Evolutionary conservation across 164 flowering plant species (phyloP).

Genomic region (Saururus chinensis): DNA sequence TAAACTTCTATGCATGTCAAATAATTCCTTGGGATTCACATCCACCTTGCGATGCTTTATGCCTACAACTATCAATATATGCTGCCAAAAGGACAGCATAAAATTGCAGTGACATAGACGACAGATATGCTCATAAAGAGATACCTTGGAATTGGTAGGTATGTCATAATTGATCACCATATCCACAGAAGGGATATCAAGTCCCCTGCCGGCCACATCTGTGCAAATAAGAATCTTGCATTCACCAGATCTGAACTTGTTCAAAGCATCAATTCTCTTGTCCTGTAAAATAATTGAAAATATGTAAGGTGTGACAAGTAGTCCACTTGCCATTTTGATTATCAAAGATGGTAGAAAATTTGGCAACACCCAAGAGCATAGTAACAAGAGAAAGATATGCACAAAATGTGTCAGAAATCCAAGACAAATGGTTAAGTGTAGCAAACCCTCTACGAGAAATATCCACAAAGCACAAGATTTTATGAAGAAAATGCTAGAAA

Average conservation of each 20-base stretch:
- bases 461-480: background rate
- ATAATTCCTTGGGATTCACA: background rate
- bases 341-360: background rate
- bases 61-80: too few species aligned
- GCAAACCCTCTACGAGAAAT: background rate
- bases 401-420: background rate
- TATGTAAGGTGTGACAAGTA: background rate
- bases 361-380: background rate
- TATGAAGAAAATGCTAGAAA: background rate
- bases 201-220: conserved; percentile 95
- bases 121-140: background rate
- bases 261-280: conserved; percentile 79
- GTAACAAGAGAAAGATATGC: background rate
- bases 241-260: conserved; percentile 87
- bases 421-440: background rate
- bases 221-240: conserved; percentile 84
- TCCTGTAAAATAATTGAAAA: conserved; percentile 29
- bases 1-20: background rate
- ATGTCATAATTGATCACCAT: conserved; percentile 91
- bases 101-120: too few species aligned
- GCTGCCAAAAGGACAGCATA: too few species aligned
- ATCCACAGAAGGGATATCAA: conserved; percentile 93
- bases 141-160: conserved; percentile 79
- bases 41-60: background rate
- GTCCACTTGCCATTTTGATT: background rate